A percentile compares a stretch with the other conserved stretches of the same genome.
These are phyloP conservation scores for Hsuehochloa calcarea DNA, from an alignment of 176 grass and related monocot species.

Conservation along the genomic window DNA sequence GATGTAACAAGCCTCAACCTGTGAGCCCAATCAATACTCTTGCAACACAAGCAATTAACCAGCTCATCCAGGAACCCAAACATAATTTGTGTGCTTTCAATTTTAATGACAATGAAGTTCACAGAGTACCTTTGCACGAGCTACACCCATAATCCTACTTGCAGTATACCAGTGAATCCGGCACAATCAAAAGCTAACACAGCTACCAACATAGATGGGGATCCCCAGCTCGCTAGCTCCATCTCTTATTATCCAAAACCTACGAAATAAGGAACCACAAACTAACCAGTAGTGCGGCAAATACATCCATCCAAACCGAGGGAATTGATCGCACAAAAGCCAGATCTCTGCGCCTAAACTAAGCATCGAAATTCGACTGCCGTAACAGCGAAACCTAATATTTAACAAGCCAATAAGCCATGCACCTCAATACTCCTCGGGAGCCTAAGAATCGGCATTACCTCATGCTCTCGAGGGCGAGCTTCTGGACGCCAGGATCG, in stretches of 20 bases:
- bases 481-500: constrained; percentile 64
- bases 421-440: not conserved
- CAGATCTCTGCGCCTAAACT: too few relatives aligned
- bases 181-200: not conserved
- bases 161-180: not conserved
- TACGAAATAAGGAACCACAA: not conserved
- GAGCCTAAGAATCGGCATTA: constrained; percentile 1
- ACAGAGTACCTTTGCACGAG: not conserved
- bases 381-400: not conserved
- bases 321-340: too few relatives aligned
- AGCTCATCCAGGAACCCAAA: not conserved
- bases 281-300: too few relatives aligned
- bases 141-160: not conserved
- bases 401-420: not conserved
- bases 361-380: not conserved
- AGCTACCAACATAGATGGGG: not conserved
- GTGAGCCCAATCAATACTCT: not conserved
- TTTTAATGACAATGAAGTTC: not conserved
- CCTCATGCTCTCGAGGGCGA: constrained; percentile 82
- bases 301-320: too few relatives aligned
- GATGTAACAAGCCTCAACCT: not conserved
- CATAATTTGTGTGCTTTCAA: not conserved
- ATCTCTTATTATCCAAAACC: not conserved
- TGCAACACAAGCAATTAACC: not conserved
- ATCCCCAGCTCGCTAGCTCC: not conserved